phyloP scores from a whole-genome alignment of 495 filamentous ascomycete genomes.

The Penicillium pulvis region DNA sequence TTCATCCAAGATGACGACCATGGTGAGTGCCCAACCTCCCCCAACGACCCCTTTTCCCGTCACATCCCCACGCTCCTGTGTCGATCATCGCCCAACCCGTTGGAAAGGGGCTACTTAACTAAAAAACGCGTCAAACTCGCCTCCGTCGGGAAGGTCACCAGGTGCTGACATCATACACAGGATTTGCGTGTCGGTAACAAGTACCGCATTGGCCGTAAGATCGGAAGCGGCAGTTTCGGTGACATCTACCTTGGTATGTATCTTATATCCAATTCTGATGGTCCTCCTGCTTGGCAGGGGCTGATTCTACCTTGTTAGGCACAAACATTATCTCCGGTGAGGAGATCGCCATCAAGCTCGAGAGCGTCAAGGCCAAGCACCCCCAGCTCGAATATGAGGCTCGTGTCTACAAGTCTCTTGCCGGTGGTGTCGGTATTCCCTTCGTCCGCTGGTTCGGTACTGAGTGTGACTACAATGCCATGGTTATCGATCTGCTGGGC shows the following conservation, averaged over 20 bases:
- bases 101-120: not conserved
- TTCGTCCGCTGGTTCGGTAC: slow-evolving; percentile 99
- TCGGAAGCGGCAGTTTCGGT: slow-evolving; percentile 97
- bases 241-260: slow-evolving; percentile 93
- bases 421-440: slow-evolving; percentile 96
- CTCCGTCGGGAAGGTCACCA: not conserved
- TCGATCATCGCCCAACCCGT: not conserved
- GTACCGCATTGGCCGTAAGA: slow-evolving; percentile 99
- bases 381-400: slow-evolving; percentile 99
- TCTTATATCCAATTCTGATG: not conserved
- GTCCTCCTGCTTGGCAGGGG: not conserved
- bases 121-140: not conserved
- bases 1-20: slow-evolving; percentile 50
- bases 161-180: slow-evolving; percentile 49
- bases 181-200: slow-evolving; percentile 99
- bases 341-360: slow-evolving; percentile 99
- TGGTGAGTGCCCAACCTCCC: slow-evolving; percentile 35
- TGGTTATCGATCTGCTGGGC: slow-evolving; percentile 98
- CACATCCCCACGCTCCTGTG: not conserved
- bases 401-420: slow-evolving; percentile 98
- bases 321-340: slow-evolving; percentile 99
- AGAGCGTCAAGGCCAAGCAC: slow-evolving; percentile 99
- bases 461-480: slow-evolving; percentile 99
- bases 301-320: slow-evolving; percentile 46
- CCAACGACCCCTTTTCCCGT: slow-evolving; percentile 2